Evolutionary conservation across 2,329 filamentous ascomycete species (phyloP).

Genomic region (Aspergillus sclerotialis): DNA sequence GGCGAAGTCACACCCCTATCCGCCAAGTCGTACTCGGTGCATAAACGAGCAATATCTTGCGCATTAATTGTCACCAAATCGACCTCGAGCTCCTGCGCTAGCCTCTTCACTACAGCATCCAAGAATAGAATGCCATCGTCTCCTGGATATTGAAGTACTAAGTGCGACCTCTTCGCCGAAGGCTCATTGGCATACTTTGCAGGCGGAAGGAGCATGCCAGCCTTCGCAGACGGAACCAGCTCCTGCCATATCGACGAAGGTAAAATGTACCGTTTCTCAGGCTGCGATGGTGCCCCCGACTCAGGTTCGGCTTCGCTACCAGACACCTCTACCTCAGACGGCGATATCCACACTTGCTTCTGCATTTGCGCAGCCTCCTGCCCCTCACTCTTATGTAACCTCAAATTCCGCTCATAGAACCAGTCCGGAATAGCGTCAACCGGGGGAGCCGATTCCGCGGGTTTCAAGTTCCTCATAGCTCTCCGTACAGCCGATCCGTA

Average conservation of each 20-base stretch:
- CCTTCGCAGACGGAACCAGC: conserved; percentile 44
- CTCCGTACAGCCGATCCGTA: conserved; percentile 35
- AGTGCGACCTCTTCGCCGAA: conserved; percentile 47
- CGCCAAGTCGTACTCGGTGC: conserved; percentile 34
- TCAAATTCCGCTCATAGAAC: conserved; percentile 31
- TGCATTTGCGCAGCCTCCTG: conserved; percentile 6
- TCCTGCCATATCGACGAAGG: conserved; percentile 40
- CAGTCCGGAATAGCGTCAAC: conserved; percentile 27
- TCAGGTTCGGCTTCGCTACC: conserved; percentile 16
- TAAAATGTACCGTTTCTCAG: conserved; percentile 31
- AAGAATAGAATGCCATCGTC: conserved; percentile 50
- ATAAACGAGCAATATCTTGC: conserved; percentile 40
- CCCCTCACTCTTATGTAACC: conserved; percentile 14
- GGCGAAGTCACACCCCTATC: conserved; percentile 26
- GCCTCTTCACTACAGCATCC: conserved; percentile 54
- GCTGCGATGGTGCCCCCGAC: conserved; percentile 12
- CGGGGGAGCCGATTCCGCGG: conserved; percentile 13
- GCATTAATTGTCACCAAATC: conserved; percentile 39
- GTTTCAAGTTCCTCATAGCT: conserved; percentile 29
- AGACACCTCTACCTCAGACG: conserved; percentile 10
- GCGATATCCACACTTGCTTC: conserved; percentile 21
- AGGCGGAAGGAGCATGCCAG: conserved; percentile 41
- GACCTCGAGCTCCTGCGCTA: conserved; percentile 51
- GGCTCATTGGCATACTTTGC: conserved; percentile 39
- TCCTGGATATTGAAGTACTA: conserved; percentile 54